Evolutionary conservation across 2,329 filamentous ascomycete species (phyloP).

Genomic region (Colletotrichum tropicicola): DNA sequence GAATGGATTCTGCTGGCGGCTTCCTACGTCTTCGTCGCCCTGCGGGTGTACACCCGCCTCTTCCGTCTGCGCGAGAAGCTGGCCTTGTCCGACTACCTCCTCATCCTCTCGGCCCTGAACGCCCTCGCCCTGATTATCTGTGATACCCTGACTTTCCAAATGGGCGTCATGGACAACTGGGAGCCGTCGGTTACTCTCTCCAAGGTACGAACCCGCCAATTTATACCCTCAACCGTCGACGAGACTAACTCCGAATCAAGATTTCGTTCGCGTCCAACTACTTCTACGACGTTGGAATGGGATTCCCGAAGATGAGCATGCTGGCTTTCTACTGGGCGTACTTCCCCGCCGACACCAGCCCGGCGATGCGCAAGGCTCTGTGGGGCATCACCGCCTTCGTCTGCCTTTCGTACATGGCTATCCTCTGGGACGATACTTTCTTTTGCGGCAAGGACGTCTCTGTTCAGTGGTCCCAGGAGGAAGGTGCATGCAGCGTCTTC

Average conservation of each 20-base stretch:
- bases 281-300: constrained; percentile 47
- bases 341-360: constrained; percentile 37
- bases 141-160: constrained; percentile 42
- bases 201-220: constrained; percentile 33
- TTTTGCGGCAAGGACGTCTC: constrained; percentile 44
- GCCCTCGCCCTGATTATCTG: constrained; percentile 44
- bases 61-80: constrained; percentile 40
- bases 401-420: constrained; percentile 38
- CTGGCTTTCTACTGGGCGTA: constrained; percentile 46
- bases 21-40: constrained; percentile 38
- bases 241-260: constrained; percentile 21
- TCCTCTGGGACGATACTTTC: constrained; percentile 45
- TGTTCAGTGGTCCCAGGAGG: constrained; percentile 45
- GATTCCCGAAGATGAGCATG: constrained; percentile 46
- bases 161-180: constrained; percentile 42
- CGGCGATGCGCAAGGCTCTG: constrained; percentile 38
- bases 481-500: constrained; percentile 45
- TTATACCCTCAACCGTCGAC: no score
- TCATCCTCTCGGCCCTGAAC: constrained; percentile 39
- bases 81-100: constrained; percentile 38
- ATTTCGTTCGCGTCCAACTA: constrained; percentile 46
- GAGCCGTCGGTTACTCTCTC: constrained; percentile 40
- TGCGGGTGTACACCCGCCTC: constrained; percentile 43
- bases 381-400: constrained; percentile 43
- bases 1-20: constrained; percentile 42